Percentiles rank a stretch among this genome's conserved stretches.
phyloP scores from a whole-genome alignment of 352 stramenopile species.

The Pythium brassicae region DNA sequence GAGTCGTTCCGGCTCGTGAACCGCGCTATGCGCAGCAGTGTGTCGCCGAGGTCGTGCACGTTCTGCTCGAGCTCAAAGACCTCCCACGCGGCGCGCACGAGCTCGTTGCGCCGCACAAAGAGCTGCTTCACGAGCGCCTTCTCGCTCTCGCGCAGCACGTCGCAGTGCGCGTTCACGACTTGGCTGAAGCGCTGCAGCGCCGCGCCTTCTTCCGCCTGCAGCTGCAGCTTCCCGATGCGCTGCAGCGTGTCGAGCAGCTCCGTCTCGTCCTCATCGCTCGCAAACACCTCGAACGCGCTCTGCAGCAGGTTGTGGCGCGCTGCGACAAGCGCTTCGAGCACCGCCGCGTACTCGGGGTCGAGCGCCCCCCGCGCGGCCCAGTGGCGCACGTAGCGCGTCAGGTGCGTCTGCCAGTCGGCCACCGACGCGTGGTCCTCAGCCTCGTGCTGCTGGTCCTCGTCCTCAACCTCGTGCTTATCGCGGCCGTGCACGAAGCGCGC shows the following conservation, averaged over 20 bases:
- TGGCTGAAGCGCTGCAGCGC: slow-evolving; percentile 23
- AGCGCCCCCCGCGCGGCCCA: slow-evolving; percentile 36
- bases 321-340: slow-evolving; percentile 36
- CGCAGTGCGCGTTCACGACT: slow-evolving; percentile 35
- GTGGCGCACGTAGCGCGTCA: slow-evolving; percentile 38
- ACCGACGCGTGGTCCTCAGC: neutral
- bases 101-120: slow-evolving; percentile 37
- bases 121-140: slow-evolving; percentile 42
- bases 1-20: slow-evolving; percentile 46
- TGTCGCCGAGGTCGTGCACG: slow-evolving; percentile 38
- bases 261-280: slow-evolving; percentile 44
- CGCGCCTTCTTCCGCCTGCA: slow-evolving; percentile 36
- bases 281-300: slow-evolving; percentile 69
- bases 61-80: slow-evolving; percentile 45
- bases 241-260: slow-evolving; percentile 73
- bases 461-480: slow-evolving; percentile 11
- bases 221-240: slow-evolving; percentile 62
- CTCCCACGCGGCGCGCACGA: slow-evolving; percentile 48
- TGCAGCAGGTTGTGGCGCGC: slow-evolving; percentile 63
- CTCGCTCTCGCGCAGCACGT: slow-evolving; percentile 23
- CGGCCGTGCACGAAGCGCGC: slow-evolving; percentile 22
- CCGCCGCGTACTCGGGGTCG: slow-evolving; percentile 25
- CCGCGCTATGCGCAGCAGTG: slow-evolving; percentile 43
- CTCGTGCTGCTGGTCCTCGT: slow-evolving; percentile 10
- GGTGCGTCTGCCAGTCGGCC: slow-evolving; percentile 41